Percentiles rank a stretch among this genome's conserved stretches.
phyloP scores from a whole-genome alignment of 257 asterid species.

The Echites panduratus region DNA sequence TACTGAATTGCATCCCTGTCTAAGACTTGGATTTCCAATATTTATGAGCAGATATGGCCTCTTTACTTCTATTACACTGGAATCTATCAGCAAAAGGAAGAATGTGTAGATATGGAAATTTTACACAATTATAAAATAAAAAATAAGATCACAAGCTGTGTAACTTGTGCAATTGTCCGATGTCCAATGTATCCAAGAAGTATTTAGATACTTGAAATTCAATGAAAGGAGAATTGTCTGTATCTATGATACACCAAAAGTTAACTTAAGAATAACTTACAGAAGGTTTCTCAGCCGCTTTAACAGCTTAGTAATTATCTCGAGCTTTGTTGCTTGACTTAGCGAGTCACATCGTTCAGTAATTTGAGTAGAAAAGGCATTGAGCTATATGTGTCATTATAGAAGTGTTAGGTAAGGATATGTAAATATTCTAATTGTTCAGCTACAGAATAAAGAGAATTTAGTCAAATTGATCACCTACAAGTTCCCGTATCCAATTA shows the following conservation, averaged over 20 bases:
- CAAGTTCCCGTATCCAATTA: constrained; percentile 91
- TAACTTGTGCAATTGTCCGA: neutral
- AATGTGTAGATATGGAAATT: neutral
- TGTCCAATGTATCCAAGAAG: neutral
- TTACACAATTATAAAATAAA: neutral
- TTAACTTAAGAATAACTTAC: constrained; percentile 43
- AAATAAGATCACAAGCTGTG: neutral
- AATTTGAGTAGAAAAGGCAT: constrained; percentile 71
- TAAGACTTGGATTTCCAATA: neutral
- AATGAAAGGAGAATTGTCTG: neutral
- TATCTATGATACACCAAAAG: neutral
- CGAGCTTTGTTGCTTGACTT: constrained; percentile 69
- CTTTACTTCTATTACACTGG: neutral
- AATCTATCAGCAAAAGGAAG: too few relatives aligned
- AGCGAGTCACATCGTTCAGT: constrained; percentile 39
- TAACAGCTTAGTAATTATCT: constrained; percentile 51
- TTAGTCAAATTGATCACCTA: constrained; percentile 18
- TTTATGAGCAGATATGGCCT: neutral
- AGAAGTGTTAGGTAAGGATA: constrained; percentile 16
- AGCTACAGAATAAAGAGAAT: neutral
- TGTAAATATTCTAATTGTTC: neutral
- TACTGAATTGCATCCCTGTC: neutral
- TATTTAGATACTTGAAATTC: neutral
- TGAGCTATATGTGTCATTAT: constrained; percentile 48
- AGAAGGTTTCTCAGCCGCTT: constrained; percentile 77